Conservation (phyloP, 2,329 filamentous ascomycete species). For the Leptosphaerulina australis region DNA sequence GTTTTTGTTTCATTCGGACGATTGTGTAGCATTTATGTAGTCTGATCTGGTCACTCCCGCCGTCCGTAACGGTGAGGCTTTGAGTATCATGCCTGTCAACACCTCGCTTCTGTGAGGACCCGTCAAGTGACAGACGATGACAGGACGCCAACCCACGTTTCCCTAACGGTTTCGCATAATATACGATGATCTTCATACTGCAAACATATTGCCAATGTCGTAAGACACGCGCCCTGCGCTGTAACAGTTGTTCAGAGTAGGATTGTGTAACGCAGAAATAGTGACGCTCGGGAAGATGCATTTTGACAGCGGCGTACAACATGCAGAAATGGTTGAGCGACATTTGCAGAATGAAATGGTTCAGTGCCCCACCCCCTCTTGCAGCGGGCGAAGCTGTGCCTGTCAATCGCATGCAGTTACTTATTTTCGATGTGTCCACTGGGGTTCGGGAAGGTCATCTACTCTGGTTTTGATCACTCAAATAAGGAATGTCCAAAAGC, state of each 20-base stretch:
- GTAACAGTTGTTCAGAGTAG: constrained; percentile 40
- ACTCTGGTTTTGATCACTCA: constrained; percentile 47
- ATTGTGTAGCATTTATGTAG: constrained; percentile 32
- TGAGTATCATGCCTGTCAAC: constrained; percentile 38
- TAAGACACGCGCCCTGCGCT: constrained; percentile 41
- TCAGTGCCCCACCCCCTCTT: constrained; percentile 21
- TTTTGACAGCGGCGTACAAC: constrained; percentile 37
- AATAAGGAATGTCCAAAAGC: constrained; percentile 96
- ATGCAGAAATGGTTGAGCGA: constrained; percentile 24
- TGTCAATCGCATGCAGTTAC: constrained; percentile 19
- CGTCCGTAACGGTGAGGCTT: constrained; percentile 34
- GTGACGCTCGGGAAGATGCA: constrained; percentile 35
- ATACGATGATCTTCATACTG: constrained; percentile 28
- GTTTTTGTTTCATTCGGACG: constrained; percentile 17
- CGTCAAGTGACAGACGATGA: constrained; percentile 24
- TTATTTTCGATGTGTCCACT: constrained; percentile 3
- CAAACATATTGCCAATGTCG: constrained; percentile 28
- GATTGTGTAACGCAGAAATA: constrained; percentile 33
- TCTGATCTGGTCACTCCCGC: constrained; percentile 38
- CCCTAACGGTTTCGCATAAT: constrained; percentile 20
- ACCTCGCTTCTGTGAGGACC: constrained; percentile 35
- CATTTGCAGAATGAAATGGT: constrained; percentile 29
- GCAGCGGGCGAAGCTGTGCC: constrained; percentile 18
- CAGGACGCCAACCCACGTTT: constrained; percentile 42
- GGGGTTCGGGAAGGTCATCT: background rate